Percentiles rank a stretch among this genome's conserved stretches.
Conservation (phyloP, 2,329 filamentous ascomycete genomes). For the Ceratocystis harringtonii region DNA sequence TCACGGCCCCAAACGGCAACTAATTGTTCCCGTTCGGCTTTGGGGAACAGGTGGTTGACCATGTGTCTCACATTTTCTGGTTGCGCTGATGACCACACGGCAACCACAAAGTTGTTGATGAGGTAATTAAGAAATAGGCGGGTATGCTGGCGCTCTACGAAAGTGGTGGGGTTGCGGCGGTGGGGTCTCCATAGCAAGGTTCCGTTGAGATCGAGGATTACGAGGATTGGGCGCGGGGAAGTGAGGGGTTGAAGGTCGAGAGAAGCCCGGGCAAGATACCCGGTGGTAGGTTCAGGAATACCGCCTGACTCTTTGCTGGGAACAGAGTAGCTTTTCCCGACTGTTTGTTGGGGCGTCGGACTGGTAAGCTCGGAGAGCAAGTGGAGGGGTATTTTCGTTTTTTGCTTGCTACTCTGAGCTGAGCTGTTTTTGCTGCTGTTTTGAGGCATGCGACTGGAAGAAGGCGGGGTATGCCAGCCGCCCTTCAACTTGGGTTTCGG, state of each 20-base stretch:
- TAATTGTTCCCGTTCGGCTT: slow-evolving; percentile 37
- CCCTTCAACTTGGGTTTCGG: not conserved
- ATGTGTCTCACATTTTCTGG: slow-evolving; percentile 57
- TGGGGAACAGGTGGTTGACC: slow-evolving; percentile 47
- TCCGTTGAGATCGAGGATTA: slow-evolving; percentile 88
- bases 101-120: slow-evolving; percentile 59
- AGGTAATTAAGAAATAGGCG: slow-evolving; percentile 56
- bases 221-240: slow-evolving; percentile 48
- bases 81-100: slow-evolving; percentile 81
- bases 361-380: no score
- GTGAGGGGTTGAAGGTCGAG: slow-evolving; percentile 28
- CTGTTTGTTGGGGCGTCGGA: not conserved
- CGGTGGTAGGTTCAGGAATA: slow-evolving; percentile 42
- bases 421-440: not conserved
- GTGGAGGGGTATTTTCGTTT: no score
- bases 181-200: slow-evolving; percentile 63
- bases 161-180: slow-evolving; percentile 32
- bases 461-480: not conserved
- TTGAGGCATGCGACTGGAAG: not conserved
- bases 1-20: slow-evolving; percentile 67
- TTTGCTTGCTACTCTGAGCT: no score
- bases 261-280: slow-evolving; percentile 45
- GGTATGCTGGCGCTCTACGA: slow-evolving; percentile 54
- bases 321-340: slow-evolving; percentile 1
- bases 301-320: slow-evolving; percentile 36